Percentiles rank a stretch among this genome's conserved stretches.
phyloP scores from a whole-genome alignment of 371 early-diverging fungal species.

The Rhizomucor miehei region DNA sequence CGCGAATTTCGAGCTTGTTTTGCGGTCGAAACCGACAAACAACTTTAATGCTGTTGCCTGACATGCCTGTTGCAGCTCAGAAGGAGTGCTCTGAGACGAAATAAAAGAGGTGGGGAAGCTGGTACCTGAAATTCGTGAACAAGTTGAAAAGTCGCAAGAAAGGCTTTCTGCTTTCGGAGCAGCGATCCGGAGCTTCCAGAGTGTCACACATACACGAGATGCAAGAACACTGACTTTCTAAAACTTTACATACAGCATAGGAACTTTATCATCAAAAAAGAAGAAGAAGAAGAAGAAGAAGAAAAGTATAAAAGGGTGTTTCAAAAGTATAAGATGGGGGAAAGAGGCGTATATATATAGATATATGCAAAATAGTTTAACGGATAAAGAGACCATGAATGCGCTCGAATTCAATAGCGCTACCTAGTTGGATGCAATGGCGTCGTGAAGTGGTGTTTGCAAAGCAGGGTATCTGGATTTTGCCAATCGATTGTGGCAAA shows the following conservation, averaged over 20 bases:
- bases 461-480: constrained; percentile 18
- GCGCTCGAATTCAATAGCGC: constrained; percentile 33
- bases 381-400: constrained; percentile 37
- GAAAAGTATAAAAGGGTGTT: constrained; percentile 6
- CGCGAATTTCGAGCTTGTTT: constrained; percentile 85
- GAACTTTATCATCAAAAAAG: not conserved
- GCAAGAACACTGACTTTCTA: too few species aligned
- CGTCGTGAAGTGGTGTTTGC: constrained; percentile 5
- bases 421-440: constrained; percentile 25
- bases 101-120: not conserved
- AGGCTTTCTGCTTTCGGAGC: too few species aligned
- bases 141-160: too few species aligned
- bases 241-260: too few species aligned
- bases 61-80: too few species aligned
- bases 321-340: too few species aligned
- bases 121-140: too few species aligned
- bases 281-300: constrained; percentile 1
- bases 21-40: constrained; percentile 97
- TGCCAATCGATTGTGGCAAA: constrained; percentile 14
- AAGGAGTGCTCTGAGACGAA: constrained; percentile 5
- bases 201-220: too few species aligned
- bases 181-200: too few species aligned
- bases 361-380: constrained; percentile 3
- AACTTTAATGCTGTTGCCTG: constrained; percentile 90
- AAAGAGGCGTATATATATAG: too few species aligned